phyloP scores from a whole-genome alignment of 2,329 filamentous ascomycete genomes.

The Nannizzia gypsea region DNA sequence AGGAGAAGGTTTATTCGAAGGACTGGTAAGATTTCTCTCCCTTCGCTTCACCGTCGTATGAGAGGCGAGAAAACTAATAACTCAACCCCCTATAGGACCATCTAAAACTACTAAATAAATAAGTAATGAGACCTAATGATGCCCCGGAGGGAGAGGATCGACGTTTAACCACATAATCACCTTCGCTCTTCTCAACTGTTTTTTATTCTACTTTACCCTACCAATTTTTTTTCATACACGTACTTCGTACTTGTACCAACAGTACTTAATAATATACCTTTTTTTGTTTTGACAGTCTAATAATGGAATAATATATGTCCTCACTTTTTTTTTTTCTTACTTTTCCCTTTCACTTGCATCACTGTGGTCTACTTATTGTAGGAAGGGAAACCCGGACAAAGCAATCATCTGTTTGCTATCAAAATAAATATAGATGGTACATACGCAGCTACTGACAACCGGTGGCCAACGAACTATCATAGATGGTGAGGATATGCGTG shows the following conservation, averaged over 20 bases:
- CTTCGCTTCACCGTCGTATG: background rate
- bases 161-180: background rate
- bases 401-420: too few relatives aligned
- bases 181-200: background rate
- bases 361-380: too few relatives aligned
- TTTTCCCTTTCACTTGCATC: too few relatives aligned
- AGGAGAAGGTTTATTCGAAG: conserved; percentile 69
- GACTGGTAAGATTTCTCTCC: conserved; percentile 43
- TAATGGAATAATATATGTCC: background rate
- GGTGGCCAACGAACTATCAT: background rate
- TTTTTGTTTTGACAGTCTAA: background rate
- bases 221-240: background rate
- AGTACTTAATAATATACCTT: conserved; percentile 2
- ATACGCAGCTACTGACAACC: background rate
- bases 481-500: background rate
- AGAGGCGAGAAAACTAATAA: background rate
- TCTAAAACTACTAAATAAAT: conserved; percentile 4
- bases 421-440: background rate
- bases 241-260: conserved; percentile 3
- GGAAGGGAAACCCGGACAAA: too few relatives aligned
- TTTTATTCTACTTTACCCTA: background rate
- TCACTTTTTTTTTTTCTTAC: background rate
- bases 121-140: conserved; percentile 1
- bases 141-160: background rate
- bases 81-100: background rate